Evolutionary conservation across 2,329 filamentous ascomycete genomes (phyloP), one percentile per base, ranked within the genome.

Genomic region (Beauveria sp.): DNA sequence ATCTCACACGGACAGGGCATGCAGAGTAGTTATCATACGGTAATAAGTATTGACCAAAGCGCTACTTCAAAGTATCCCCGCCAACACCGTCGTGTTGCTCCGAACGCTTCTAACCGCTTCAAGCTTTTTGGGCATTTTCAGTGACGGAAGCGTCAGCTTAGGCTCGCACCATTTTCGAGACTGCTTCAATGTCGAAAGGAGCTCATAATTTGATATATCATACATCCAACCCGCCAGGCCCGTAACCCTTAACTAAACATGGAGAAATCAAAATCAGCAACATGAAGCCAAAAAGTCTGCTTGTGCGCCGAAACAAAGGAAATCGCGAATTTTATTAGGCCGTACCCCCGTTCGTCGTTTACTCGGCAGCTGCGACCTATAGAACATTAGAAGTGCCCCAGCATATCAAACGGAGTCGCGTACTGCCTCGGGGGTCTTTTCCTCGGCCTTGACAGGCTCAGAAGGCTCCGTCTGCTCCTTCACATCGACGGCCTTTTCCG

Each of bases 401-500:
- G 71, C 62, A 65, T 28, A 64, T 66, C 55, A 67, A 65, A 34
- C 16, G 58, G 4, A 59, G 61, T 58, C 65, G 63, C 60, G 34
- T 54, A 59, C 63, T 67, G 72, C 70, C 43, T 71, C 70, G 22
- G 72, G 67, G 26, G 68, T 66, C 47, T 63, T 57, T 34, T 63
- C 61, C 10, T 61, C 61, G 16, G 67, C 65, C 61, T 71, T 70
- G 14, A 65, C 60, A 3, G 63, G 61, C 62, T 70, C 70, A 46
- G 63, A 64, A 26, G 56, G 16, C 44, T 68, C 64, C 18, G 62
- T 40, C 46, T 61, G 22, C 16, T 66, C 75, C 70, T 61, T 73
- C 70, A 70, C 61, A 56, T 77, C 73, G 53, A 71, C 67, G 55
- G 75, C 73, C 46, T 71, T 70, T 63, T 77, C 75, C 3, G 69